phyloP scores from a whole-genome alignment of 2,329 filamentous ascomycete species.

The Apiospora aurea region DNA sequence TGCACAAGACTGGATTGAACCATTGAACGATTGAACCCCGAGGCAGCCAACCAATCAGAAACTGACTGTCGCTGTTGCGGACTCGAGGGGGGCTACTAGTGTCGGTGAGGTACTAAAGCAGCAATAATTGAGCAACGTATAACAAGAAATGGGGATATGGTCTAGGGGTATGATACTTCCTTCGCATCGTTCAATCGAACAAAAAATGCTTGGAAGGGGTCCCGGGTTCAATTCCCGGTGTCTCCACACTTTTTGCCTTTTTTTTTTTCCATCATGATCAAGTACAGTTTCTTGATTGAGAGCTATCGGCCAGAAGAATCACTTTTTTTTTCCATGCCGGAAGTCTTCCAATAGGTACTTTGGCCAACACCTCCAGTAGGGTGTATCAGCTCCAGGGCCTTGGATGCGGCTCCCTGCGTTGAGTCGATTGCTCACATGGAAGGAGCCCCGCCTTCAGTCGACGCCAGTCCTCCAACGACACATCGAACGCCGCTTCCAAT shows the following conservation, averaged over 20 bases:
- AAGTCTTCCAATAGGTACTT: too few relatives aligned
- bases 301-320: too few relatives aligned
- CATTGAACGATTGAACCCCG: too few relatives aligned
- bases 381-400: too few relatives aligned
- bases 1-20: too few relatives aligned
- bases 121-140: neutral
- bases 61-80: too few relatives aligned
- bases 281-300: too few relatives aligned
- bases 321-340: too few relatives aligned
- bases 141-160: slow-evolving; percentile 13
- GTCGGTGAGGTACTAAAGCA: too few relatives aligned
- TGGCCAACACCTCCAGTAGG: too few relatives aligned
- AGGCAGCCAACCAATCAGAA: too few relatives aligned
- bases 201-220: slow-evolving; percentile 13
- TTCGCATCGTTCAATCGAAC: slow-evolving; percentile 20
- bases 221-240: slow-evolving; percentile 27
- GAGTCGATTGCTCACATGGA: neutral
- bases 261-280: neutral
- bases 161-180: slow-evolving; percentile 27
- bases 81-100: neutral
- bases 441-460: too few relatives aligned
- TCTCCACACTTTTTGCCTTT: slow-evolving; percentile 15
- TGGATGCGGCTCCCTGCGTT: neutral
- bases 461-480: neutral
- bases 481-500: neutral